These are phyloP conservation scores for Wickerhamomyces sydowiorum DNA, from an alignment of 805 yeast genomes.

Conservation along the genomic window DNA sequence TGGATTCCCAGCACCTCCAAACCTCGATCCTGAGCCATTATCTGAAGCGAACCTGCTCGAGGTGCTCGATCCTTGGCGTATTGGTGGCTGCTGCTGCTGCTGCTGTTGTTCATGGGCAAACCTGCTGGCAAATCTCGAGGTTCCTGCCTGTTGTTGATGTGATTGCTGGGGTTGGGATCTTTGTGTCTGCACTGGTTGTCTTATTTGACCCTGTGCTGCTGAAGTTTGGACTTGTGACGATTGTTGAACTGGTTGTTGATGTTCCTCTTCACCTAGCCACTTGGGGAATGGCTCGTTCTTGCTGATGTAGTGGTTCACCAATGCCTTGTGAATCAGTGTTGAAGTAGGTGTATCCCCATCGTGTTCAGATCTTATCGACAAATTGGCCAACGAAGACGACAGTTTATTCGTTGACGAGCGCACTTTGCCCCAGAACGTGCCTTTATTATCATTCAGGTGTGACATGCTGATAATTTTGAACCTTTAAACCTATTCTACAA, in stretches of 20 bases:
- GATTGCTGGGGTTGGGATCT: slow-evolving; percentile 1
- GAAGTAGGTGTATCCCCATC: slow-evolving; percentile 21
- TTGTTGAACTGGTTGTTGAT: slow-evolving; percentile 2
- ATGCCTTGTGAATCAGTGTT: slow-evolving; percentile 21
- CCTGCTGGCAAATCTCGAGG: background rate
- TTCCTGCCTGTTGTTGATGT: background rate
- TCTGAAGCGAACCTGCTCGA: background rate
- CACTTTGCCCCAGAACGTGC: slow-evolving; percentile 19
- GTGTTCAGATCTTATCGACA: slow-evolving; percentile 21
- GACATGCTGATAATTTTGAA: background rate
- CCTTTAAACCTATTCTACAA: too few species aligned
- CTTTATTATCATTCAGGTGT: slow-evolving; percentile 2
- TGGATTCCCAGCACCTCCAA: too few species aligned
- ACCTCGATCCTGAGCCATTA: too few species aligned
- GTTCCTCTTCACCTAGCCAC: slow-evolving; percentile 20
- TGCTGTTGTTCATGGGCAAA: background rate
- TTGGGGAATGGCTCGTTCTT: slow-evolving; percentile 15
- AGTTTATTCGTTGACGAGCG: slow-evolving; percentile 20
- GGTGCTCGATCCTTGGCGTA: background rate
- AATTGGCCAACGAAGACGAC: slow-evolving; percentile 15
- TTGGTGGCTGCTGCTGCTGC: background rate
- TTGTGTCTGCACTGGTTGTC: background rate
- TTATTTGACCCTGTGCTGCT: background rate
- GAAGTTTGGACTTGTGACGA: background rate
- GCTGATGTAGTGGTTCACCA: slow-evolving; percentile 14